Evolutionary conservation across 1,284 basidiomycete species (phyloP).

Genomic region (Melampsora americana): DNA sequence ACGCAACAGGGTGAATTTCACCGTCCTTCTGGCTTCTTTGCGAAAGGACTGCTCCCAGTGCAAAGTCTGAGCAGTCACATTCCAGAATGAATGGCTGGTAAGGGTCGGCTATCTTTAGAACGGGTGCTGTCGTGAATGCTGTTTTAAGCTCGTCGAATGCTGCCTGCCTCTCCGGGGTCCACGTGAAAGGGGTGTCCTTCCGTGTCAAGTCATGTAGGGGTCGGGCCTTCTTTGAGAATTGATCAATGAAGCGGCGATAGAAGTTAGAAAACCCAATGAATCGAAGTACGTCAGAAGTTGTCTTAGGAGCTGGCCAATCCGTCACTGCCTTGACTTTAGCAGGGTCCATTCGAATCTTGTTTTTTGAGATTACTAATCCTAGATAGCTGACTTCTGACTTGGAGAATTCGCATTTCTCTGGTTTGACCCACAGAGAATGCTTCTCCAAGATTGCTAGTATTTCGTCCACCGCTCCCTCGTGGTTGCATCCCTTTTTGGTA

Average conservation of each 20-base stretch:
- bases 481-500: not conserved
- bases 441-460: not conserved
- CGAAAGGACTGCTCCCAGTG: not conserved
- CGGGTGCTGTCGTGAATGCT: constrained; percentile 44
- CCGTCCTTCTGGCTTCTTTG: not conserved
- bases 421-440: not conserved
- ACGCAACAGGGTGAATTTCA: not conserved
- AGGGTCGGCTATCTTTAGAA: too few relatives aligned
- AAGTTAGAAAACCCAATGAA: constrained; percentile 58
- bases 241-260: constrained; percentile 57
- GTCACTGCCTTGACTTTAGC: too few relatives aligned
- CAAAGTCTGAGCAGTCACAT: too few relatives aligned
- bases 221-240: constrained; percentile 50
- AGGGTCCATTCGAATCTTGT: constrained; percentile 55
- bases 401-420: not conserved
- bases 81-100: too few relatives aligned
- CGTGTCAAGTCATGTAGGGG: constrained; percentile 50
- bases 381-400: not conserved
- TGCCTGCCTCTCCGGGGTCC: not conserved
- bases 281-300: constrained; percentile 14
- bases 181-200: constrained; percentile 45
- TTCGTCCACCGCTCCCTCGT: not conserved
- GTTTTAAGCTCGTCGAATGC: not conserved
- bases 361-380: constrained; percentile 56
- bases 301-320: constrained; percentile 56